Evolutionary conservation across 2,329 filamentous ascomycete genomes (phyloP).

Genomic region (Aspergillus sp.): DNA sequence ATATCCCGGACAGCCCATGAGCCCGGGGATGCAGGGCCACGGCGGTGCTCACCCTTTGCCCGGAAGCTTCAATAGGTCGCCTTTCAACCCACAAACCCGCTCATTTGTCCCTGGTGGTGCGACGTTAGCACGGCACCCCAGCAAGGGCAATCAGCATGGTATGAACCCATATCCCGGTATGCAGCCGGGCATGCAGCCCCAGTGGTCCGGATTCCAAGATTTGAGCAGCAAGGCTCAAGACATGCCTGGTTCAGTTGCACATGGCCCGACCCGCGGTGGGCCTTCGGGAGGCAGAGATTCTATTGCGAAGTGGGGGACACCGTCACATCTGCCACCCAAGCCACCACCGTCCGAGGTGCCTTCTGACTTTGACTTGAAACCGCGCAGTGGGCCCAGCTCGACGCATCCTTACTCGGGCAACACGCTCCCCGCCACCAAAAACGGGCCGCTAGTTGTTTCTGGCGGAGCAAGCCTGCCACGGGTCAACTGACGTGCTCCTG

Average conservation of each 20-base stretch:
- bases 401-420: slow-evolving; percentile 27
- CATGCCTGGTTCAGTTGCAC: slow-evolving; percentile 15
- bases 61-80: slow-evolving; percentile 78
- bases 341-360: slow-evolving; percentile 51
- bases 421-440: slow-evolving; percentile 25
- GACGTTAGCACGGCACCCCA: slow-evolving; percentile 34
- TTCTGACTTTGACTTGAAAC: slow-evolving; percentile 44
- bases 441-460: slow-evolving; percentile 43
- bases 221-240: slow-evolving; percentile 25
- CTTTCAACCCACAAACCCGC: slow-evolving; percentile 92
- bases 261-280: slow-evolving; percentile 23
- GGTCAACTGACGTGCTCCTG: slow-evolving; percentile 22
- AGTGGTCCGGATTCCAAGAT: slow-evolving; percentile 34
- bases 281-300: slow-evolving; percentile 37
- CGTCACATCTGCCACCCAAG: slow-evolving; percentile 52
- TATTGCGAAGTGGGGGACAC: slow-evolving; percentile 54
- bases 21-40: slow-evolving; percentile 67
- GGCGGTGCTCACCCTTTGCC: slow-evolving; percentile 80
- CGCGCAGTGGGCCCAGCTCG: slow-evolving; percentile 27
- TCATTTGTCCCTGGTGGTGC: slow-evolving; percentile 74
- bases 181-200: slow-evolving; percentile 26
- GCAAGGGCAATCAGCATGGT: slow-evolving; percentile 32
- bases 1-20: slow-evolving; percentile 62
- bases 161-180: slow-evolving; percentile 30
- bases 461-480: slow-evolving; percentile 34